phyloP scores from a whole-genome alignment of 2,329 filamentous ascomycete genomes.

The Emericellopsis cladophorae region DNA sequence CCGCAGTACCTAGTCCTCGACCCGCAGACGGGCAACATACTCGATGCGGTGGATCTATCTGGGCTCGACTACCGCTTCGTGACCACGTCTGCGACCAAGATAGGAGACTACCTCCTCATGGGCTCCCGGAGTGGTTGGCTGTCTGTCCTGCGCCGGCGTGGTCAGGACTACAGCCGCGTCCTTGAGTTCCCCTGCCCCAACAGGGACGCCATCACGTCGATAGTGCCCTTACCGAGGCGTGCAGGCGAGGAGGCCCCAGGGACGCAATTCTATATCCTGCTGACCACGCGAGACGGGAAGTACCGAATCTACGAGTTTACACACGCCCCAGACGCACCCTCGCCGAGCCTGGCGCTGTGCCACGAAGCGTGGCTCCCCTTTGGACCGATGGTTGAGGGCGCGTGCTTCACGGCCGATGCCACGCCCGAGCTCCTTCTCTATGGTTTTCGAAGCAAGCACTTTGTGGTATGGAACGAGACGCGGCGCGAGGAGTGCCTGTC shows the following conservation, averaged over 20 bases:
- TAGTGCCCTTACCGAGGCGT: slow-evolving; percentile 32
- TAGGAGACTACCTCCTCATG: slow-evolving; percentile 30
- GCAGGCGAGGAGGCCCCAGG: slow-evolving; percentile 1
- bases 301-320: slow-evolving; percentile 46
- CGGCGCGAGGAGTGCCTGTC: slow-evolving; percentile 54
- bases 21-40: slow-evolving; percentile 12
- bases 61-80: slow-evolving; percentile 35
- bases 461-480: slow-evolving; percentile 72
- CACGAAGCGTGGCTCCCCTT: slow-evolving; percentile 61
- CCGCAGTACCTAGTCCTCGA: slow-evolving; percentile 29
- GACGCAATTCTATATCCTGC: slow-evolving; percentile 36
- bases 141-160: slow-evolving; percentile 15
- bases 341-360: slow-evolving; percentile 29
- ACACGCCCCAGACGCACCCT: slow-evolving; percentile 14
- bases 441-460: slow-evolving; percentile 69
- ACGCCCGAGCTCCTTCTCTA: slow-evolving; percentile 54
- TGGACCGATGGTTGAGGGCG: slow-evolving; percentile 63
- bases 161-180: slow-evolving; percentile 14
- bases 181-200: slow-evolving; percentile 25
- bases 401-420: slow-evolving; percentile 37
- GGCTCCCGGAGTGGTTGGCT: slow-evolving; percentile 42
- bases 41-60: slow-evolving; percentile 16
- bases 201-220: slow-evolving; percentile 55
- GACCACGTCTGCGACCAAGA: slow-evolving; percentile 30
- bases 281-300: slow-evolving; percentile 64